Base-by-base conservation (phyloP, 192 early-diverging fungal genomes). In the Coemansia sp. region DNA sequence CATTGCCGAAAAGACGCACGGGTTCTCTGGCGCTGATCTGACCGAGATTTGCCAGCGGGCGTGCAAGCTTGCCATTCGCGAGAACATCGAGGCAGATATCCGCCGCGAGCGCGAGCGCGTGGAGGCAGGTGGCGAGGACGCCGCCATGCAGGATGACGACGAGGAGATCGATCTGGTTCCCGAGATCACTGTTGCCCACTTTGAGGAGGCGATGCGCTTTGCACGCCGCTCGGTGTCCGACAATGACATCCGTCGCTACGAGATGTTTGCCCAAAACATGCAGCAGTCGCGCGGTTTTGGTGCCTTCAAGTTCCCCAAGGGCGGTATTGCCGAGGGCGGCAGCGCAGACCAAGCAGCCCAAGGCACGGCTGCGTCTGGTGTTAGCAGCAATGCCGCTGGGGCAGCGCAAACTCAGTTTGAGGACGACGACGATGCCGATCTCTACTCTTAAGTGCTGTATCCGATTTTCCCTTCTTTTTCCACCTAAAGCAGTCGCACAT, bases 261-360 rank as follows among this genome's bases (percentile, higher is more conserved):
- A 98, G 84, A 95, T 97, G 92, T 98, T 98, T 88, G 91, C 97
- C 17, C 94, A 95, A 72, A 98, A 95, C 79, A 82, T 98, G 74
- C 95, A 97, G 79, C 94, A 95, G 80, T 84, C 91, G 33, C 90
- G 93, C 37, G 97, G 97, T 37, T 92, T 96, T 81, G 96, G 92
- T 47, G 84, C 84, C 20, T 98, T 98, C 86, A 97, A 96, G 86
- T 98, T 98, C 91, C 94, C 97, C 65, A 81, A 68, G 79, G 79
- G 79, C 42, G 77, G 77, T 6, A 56, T 80, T 44, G 77, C 64
- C 17, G 77, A 69, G 50, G 45, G 71, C 48, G 53, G 57, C n/a
- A n/a, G n/a, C 41, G 23, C 52, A 33, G 44, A 40, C 37, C 55
- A 64, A 20, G 70, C 64, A 6, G 56, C 50, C 15, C 45, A 22